Base-by-base conservation (phyloP, 83 land plant genomes). In the Isoetes engelmannii region DNA sequence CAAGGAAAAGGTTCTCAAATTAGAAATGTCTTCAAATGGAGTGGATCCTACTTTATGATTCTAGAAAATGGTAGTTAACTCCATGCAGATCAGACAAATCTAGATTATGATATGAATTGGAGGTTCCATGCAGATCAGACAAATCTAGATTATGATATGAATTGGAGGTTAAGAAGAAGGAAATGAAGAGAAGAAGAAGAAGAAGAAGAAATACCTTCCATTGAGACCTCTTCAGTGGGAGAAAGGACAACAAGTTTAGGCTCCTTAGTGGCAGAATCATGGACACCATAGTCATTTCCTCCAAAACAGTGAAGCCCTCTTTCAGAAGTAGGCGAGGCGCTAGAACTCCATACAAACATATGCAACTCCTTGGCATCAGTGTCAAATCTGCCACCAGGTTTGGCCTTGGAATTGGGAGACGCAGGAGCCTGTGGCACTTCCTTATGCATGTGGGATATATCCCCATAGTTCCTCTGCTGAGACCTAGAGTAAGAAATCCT, bases 291-390 rank as follows among this genome's bases (percentile, higher is more conserved):
- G 63, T 67, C 71, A 45, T 21, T 55, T 41, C 71, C 64, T 48
- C 67, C 64, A 51, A 55, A 28, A 12, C 13, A 37, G 41, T 67
- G 69, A 17, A 18, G 17, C 19, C 64, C 19, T 21, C 47, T 9
- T 7, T 64, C 67, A 7, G 67, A 64, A 12, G 47, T 64, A 1
- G 67, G 67, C 7, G 67, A 64, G n/a, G 67, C 47, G 47, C 67
- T 64, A 44, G 67, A 64, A 41, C 67, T 64, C 67, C 67, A 64
- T 0, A 64, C 67, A 44, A 64, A 64, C 67, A 64, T 64, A 17
- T 64, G 67, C 8, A 64, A 17, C 67, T 64, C 67, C 41, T 44
- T 64, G 9, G 67, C 44, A 44, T 64, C 67, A 47, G 18, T 18
- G 47, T 64, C 67, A 44, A 41, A 41, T 44, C 9, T 59, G 8